A percentile compares a stretch with the other conserved stretches of the same genome.
phyloP scores from a whole-genome alignment of 164 flowering plant genomes.

The Stephania yunnanensis region DNA sequence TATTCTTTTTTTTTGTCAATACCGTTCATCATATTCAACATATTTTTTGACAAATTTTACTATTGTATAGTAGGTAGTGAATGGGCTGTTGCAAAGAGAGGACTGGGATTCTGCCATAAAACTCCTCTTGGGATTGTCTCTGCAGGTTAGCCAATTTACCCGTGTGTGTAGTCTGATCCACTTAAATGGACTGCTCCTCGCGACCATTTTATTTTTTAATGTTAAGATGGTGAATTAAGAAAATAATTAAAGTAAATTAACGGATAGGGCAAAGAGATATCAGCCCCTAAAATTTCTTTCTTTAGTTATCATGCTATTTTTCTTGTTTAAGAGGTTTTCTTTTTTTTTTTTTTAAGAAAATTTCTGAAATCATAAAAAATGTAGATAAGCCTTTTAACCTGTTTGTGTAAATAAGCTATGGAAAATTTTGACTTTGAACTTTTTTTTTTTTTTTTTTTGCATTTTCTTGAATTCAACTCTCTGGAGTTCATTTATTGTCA shows the following conservation, averaged over 20 bases:
- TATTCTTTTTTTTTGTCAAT: background rate
- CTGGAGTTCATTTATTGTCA: background rate
- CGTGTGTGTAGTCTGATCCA: background rate
- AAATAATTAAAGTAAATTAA: background rate
- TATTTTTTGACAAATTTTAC: constrained; percentile 19
- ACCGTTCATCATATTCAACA: background rate
- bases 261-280: background rate
- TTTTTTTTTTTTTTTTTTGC: background rate
- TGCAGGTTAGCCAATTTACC: constrained; percentile 51
- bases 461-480: background rate
- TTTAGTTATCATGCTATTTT: background rate
- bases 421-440: background rate
- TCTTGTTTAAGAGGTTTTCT: background rate
- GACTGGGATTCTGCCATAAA: constrained; percentile 87
- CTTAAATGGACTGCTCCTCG: background rate
- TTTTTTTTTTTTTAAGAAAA: background rate
- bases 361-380: no score
- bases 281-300: background rate
- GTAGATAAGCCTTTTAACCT: background rate
- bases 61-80: constrained; percentile 80
- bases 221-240: background rate
- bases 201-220: background rate
- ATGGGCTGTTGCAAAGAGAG: constrained; percentile 81
- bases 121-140: constrained; percentile 86
- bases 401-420: background rate